A percentile compares a stretch with the other conserved stretches of the same genome.
phyloP scores from a whole-genome alignment of 192 early-diverging fungal genomes.

The Coemansia sp. region DNA sequence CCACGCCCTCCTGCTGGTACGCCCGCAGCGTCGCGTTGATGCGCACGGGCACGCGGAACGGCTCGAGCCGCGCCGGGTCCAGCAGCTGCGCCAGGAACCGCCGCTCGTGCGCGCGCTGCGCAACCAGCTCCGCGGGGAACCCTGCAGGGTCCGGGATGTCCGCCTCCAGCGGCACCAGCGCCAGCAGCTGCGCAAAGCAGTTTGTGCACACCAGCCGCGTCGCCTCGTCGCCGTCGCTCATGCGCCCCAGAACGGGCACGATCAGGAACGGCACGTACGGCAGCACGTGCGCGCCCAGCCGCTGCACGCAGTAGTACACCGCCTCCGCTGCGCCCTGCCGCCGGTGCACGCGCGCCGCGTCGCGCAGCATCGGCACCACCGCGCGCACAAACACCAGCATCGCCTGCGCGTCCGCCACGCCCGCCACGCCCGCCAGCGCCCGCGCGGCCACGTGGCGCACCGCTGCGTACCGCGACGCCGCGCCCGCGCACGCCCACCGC shows the following conservation, averaged over 20 bases:
- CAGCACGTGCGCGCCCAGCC: constrained; percentile 76
- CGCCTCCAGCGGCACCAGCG: constrained; percentile 91
- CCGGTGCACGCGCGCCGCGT: constrained; percentile 60
- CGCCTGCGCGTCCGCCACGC: constrained; percentile 62
- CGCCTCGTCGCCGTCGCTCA: constrained; percentile 92
- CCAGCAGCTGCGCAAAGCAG: constrained; percentile 94
- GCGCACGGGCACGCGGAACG: constrained; percentile 81
- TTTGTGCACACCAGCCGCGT: constrained; percentile 89
- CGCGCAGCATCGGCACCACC: constrained; percentile 75
- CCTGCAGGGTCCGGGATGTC: constrained; percentile 94
- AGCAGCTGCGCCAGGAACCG: constrained; percentile 92
- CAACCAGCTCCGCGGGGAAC: constrained; percentile 73
- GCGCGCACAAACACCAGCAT: constrained; percentile 81
- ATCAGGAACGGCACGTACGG: constrained; percentile 98
- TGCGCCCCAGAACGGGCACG: constrained; percentile 92
- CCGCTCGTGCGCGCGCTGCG: constrained; percentile 84
- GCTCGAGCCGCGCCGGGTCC: constrained; percentile 82
- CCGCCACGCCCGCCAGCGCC: constrained; percentile 71
- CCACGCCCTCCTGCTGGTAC: constrained; percentile 99
- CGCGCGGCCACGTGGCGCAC: constrained; percentile 78
- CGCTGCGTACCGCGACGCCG: constrained; percentile 67
- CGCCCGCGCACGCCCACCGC: constrained; percentile 61
- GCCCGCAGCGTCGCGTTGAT: constrained; percentile 90
- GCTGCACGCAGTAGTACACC: constrained; percentile 76
- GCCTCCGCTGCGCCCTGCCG: constrained; percentile 90